Conservation (phyloP, 2,329 filamentous ascomycete species). For the Aspergillus viridinutans region DNA sequence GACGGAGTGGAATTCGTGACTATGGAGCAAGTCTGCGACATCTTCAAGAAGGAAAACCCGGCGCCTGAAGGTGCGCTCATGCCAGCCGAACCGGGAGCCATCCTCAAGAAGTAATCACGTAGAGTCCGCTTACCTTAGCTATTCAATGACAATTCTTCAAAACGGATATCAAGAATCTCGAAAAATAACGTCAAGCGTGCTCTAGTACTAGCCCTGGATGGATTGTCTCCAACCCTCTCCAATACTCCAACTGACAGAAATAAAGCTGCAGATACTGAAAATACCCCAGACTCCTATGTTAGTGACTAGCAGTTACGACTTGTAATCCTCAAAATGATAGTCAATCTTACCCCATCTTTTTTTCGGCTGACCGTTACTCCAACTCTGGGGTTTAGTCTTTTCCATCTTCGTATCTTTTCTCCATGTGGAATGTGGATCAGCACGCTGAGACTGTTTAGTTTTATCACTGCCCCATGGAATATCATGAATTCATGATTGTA, state of each 20-base stretch:
- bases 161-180: background rate
- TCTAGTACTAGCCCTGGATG: background rate
- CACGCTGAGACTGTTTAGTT: background rate
- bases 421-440: background rate
- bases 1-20: constrained; percentile 16
- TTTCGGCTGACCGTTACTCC: background rate
- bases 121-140: background rate
- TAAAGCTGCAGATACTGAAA: background rate
- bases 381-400: background rate
- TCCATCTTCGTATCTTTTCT: background rate
- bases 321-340: no score
- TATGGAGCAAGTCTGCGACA: constrained; percentile 21
- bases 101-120: background rate
- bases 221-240: background rate
- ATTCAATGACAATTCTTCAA: background rate
- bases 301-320: no score
- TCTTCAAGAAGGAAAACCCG: constrained; percentile 3
- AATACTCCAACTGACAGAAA: background rate
- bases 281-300: background rate
- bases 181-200: background rate
- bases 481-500: background rate
- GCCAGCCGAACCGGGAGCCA: background rate
- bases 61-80: background rate
- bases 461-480: background rate
- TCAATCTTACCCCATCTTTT: background rate